Evolutionary conservation across 1,284 basidiomycete genomes (phyloP).

Genomic region (Fistulinella cinereoalba): DNA sequence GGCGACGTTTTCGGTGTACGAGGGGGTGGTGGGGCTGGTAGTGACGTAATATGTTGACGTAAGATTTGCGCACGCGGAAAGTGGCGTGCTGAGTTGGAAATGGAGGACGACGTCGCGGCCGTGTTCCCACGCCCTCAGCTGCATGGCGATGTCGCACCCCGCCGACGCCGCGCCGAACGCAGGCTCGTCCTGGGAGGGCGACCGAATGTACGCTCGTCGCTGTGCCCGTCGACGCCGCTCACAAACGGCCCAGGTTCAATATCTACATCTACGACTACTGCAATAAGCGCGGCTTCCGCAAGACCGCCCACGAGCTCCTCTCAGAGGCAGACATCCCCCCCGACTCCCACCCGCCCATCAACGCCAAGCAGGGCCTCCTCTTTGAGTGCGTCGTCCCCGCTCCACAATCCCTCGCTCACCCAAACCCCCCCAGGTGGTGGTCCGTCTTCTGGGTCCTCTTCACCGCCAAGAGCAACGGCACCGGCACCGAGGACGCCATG

Average conservation of each 20-base stretch:
- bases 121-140: too few relatives aligned
- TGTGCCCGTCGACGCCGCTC: conserved; percentile 1
- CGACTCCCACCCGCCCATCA: conserved; percentile 67
- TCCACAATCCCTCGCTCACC: conserved; percentile 6
- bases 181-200: conserved; percentile 51
- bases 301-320: conserved; percentile 63
- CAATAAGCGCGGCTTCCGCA: conserved; percentile 68
- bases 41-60: too few relatives aligned
- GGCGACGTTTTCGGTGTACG: conserved; percentile 54
- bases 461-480: conserved; percentile 65
- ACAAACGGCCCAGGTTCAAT: conserved; percentile 60
- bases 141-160: too few relatives aligned
- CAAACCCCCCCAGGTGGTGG: conserved; percentile 65
- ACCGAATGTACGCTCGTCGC: conserved; percentile 44
- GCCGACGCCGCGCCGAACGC: conserved; percentile 17
- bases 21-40: conserved; percentile 36
- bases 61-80: conserved; percentile 16
- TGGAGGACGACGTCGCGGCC: too few relatives aligned
- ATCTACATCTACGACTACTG: conserved; percentile 85
- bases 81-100: conserved; percentile 33
- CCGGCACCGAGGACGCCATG: conserved; percentile 64
- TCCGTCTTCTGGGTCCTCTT: conserved; percentile 83
- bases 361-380: conserved; percentile 74
- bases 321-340: conserved; percentile 59
- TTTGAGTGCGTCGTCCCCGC: conserved; percentile 62